Conservation (phyloP, 139 green algal species). For the Picochlorum sp. region DNA sequence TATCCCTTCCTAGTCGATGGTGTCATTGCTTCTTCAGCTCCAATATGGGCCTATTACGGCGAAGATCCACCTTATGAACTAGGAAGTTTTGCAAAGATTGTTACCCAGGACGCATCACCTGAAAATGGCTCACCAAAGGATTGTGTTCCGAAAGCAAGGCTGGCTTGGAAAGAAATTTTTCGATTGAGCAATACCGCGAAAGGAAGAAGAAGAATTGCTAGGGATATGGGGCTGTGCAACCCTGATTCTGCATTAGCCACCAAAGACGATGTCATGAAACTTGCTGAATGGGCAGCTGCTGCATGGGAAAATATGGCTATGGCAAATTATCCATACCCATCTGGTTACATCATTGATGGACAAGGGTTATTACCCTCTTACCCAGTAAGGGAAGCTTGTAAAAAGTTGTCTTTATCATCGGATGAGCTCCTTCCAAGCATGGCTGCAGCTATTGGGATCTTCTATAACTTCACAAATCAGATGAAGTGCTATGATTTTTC, state of each 20-base stretch:
- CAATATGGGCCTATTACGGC: slow-evolving; percentile 79
- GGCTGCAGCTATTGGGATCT: slow-evolving; percentile 40
- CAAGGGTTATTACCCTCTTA: slow-evolving; percentile 37
- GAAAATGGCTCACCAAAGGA: slow-evolving; percentile 9
- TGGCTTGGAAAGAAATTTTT: slow-evolving; percentile 2
- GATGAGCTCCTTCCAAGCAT: slow-evolving; percentile 33
- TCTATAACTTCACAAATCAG: slow-evolving; percentile 64
- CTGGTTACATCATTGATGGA: slow-evolving; percentile 45
- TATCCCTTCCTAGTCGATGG: slow-evolving; percentile 67
- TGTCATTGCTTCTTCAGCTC: slow-evolving; percentile 77
- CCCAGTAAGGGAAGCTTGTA: slow-evolving; percentile 43
- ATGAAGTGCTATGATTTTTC: slow-evolving; percentile 45
- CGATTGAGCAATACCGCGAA: not conserved
- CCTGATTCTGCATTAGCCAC: not conserved
- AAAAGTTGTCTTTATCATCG: slow-evolving; percentile 19
- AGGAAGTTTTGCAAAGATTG: slow-evolving; percentile 30
- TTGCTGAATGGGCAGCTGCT: slow-evolving; percentile 22
- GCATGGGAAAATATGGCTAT: slow-evolving; percentile 38
- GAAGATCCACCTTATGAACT: slow-evolving; percentile 28
- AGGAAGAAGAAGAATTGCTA: not conserved
- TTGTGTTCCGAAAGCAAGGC: slow-evolving; percentile 10
- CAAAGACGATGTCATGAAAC: slow-evolving; percentile 15
- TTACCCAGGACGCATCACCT: slow-evolving; percentile 33
- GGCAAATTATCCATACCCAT: slow-evolving; percentile 47
- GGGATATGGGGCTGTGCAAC: not conserved